Conservation (phyloP, 192 early-diverging fungal species). For the Rhizophagus sp. region DNA sequence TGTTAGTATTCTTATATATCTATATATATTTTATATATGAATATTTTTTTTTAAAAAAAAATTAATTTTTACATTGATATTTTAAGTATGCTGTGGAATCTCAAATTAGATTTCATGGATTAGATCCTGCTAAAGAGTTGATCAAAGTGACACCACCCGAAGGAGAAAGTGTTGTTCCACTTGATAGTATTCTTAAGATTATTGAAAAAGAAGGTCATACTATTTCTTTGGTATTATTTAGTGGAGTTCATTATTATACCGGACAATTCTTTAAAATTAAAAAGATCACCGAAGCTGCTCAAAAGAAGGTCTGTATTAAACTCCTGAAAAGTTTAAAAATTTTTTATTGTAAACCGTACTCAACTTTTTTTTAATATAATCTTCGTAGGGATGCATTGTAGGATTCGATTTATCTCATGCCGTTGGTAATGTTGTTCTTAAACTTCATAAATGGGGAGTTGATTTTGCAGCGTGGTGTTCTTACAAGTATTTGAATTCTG, state of each 20-base stretch:
- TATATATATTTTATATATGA: neutral
- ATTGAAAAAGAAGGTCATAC: conserved; percentile 73
- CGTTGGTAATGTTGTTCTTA: conserved; percentile 86
- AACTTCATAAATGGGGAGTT: conserved; percentile 92
- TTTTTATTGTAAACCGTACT: neutral
- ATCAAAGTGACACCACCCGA: conserved; percentile 72
- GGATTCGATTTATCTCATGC: conserved; percentile 97
- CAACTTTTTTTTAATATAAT: neutral
- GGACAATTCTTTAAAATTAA: conserved; percentile 87
- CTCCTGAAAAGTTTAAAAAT: neutral
- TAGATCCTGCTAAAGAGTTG: conserved; percentile 67
- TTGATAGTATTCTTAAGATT: conserved; percentile 77
- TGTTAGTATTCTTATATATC: conserved; percentile 35
- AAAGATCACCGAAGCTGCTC: conserved; percentile 79
- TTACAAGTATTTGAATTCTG: conserved; percentile 99
- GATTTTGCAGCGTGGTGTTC: conserved; percentile 99
- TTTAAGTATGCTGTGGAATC: conserved; percentile 82
- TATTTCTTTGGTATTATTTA: conserved; percentile 87
- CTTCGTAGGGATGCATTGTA: conserved; percentile 76
- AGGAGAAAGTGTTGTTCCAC: conserved; percentile 71
- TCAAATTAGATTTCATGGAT: conserved; percentile 84
- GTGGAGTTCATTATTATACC: conserved; percentile 94
- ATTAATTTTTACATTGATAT: conserved; percentile 13
- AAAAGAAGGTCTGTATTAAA: conserved; percentile 58
- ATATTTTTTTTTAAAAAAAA: conserved; percentile 5